These are phyloP conservation scores for Magnolia changhungtana DNA, from an alignment of 164 flowering plant species.

Conservation along the genomic window DNA sequence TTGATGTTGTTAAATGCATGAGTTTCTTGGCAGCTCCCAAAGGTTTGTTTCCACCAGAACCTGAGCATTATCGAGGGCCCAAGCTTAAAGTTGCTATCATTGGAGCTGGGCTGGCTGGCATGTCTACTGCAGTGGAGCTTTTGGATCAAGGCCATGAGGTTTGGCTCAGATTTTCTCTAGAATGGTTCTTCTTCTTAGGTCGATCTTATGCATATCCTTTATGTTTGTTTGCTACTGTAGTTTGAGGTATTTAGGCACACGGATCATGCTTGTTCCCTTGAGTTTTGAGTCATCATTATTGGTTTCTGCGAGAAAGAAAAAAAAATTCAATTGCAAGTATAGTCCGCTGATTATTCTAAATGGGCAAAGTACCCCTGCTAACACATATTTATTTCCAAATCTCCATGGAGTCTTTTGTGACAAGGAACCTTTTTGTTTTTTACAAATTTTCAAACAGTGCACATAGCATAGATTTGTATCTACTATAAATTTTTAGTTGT, in stretches of 20 bases:
- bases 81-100: constrained; percentile 97
- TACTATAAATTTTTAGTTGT: too few relatives aligned
- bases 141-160: constrained; percentile 99
- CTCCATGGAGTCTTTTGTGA: neutral
- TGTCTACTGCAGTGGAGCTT: constrained; percentile 99
- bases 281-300: neutral
- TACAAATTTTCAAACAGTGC: too few relatives aligned
- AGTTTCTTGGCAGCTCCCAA: constrained; percentile 72
- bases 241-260: neutral
- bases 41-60: constrained; percentile 97
- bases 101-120: constrained; percentile 98
- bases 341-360: neutral
- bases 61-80: constrained; percentile 87
- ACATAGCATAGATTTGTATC: too few relatives aligned
- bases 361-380: neutral
- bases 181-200: neutral
- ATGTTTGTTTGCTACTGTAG: neutral
- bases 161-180: constrained; percentile 5
- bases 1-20: constrained; percentile 6
- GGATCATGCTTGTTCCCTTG: neutral
- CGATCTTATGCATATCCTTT: neutral
- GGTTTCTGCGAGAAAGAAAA: neutral
- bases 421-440: too few relatives aligned
- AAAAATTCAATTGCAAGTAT: neutral
- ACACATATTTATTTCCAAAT: neutral